A percentile compares a stretch with the other conserved stretches of the same genome.
phyloP scores from a whole-genome alignment of 2,329 filamentous ascomycete species.

The Coleophoma eucalyptorum region DNA sequence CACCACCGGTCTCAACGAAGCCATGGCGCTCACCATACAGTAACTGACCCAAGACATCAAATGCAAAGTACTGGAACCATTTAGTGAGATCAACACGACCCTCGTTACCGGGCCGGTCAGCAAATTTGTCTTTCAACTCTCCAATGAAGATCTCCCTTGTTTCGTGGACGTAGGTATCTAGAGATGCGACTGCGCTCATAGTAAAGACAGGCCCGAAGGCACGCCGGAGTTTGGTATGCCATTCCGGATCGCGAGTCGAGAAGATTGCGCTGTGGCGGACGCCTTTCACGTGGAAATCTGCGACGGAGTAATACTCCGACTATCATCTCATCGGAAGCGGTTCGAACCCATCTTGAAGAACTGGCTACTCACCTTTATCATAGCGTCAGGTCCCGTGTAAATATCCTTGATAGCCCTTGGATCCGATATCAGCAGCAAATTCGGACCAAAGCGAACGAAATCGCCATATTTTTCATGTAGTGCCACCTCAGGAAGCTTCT shows the following conservation, averaged over 20 bases:
- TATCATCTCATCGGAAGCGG: background rate
- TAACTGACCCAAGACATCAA: constrained; percentile 1
- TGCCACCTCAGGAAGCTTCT: background rate
- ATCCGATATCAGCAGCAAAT: constrained; percentile 6
- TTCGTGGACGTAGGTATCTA: background rate
- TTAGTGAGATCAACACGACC: background rate
- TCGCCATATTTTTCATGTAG: constrained; percentile 4
- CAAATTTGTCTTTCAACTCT: background rate
- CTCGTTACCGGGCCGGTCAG: background rate
- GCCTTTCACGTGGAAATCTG: background rate
- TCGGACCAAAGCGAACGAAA: constrained; percentile 6
- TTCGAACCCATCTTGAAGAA: background rate
- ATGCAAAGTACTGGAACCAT: constrained; percentile 2
- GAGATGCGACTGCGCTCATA: background rate
- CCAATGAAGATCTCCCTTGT: background rate
- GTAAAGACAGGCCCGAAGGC: background rate
- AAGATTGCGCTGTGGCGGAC: background rate
- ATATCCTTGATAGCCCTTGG: constrained; percentile 7
- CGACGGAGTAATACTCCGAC: background rate
- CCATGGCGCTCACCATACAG: background rate
- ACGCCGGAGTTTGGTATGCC: background rate
- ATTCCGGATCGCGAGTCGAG: background rate
- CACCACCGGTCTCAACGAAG: background rate
- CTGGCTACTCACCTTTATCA: background rate
- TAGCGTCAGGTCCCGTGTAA: background rate